Evolutionary conservation across 805 yeast species (phyloP).

Genomic region (Pichia gijzeniarum): DNA sequence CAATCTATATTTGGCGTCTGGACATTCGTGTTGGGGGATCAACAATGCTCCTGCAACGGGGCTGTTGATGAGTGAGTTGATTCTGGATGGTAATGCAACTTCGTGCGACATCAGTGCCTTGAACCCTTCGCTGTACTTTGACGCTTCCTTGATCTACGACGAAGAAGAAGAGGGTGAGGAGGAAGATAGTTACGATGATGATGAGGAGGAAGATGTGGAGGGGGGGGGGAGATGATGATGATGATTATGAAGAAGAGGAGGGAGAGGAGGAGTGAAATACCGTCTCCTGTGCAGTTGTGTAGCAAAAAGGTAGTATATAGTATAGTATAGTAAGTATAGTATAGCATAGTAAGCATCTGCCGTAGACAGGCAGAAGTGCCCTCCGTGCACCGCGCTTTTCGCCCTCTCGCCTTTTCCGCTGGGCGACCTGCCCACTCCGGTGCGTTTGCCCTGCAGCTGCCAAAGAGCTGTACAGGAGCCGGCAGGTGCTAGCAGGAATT

Average conservation of each 20-base stretch:
- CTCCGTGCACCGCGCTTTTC: too few species aligned
- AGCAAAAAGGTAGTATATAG: too few species aligned
- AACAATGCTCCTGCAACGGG: conserved; percentile 98
- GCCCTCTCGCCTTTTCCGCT: too few species aligned
- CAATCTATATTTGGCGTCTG: conserved; percentile 74
- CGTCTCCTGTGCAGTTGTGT: too few species aligned
- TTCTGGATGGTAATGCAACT: conserved; percentile 73
- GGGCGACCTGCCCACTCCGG: too few species aligned
- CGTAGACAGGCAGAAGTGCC: too few species aligned
- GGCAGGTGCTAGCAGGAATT: too few species aligned
- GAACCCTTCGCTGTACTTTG: conserved; percentile 84
- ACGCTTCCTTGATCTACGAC: conserved; percentile 44
- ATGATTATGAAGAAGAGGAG: conserved; percentile 15
- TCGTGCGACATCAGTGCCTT: conserved; percentile 77
- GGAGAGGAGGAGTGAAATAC: not conserved
- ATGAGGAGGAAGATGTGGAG: conserved; percentile 11
- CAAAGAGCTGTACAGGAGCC: too few species aligned
- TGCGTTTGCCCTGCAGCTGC: too few species aligned
- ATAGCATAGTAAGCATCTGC: too few species aligned
- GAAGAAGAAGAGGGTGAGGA: conserved; percentile 25
- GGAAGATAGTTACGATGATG: conserved; percentile 16
- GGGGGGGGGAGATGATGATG: conserved; percentile 15
- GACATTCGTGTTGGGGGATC: conserved; percentile 98
- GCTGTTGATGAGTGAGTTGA: conserved; percentile 78
- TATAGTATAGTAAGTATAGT: too few species aligned